These are phyloP conservation scores for Nadsonia fulvescens DNA, from an alignment of 805 yeast species.

Conservation along the genomic window DNA sequence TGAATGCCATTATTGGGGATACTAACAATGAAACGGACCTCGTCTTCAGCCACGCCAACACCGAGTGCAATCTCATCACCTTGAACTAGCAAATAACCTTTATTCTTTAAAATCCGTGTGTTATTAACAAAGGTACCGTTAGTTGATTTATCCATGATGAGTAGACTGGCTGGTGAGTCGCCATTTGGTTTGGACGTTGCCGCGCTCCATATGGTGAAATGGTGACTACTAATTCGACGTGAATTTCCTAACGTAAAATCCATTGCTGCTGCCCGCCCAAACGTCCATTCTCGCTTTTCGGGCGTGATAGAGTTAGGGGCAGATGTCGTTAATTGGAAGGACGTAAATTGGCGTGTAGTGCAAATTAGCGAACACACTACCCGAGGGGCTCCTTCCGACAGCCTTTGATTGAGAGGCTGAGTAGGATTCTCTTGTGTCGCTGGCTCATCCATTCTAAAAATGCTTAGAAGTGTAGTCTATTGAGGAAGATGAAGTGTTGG, in stretches of 20 bases:
- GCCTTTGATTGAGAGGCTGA: too few relatives aligned
- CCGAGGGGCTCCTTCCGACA: too few relatives aligned
- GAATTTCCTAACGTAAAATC: constrained; percentile 1
- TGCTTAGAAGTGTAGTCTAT: too few relatives aligned
- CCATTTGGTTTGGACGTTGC: constrained; percentile 4
- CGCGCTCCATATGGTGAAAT: constrained; percentile 1
- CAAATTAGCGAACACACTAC: too few relatives aligned
- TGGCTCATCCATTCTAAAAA: too few relatives aligned
- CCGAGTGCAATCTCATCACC: constrained; percentile 93
- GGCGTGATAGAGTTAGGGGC: too few relatives aligned
- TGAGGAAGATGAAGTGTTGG: too few relatives aligned
- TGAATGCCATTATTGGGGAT: constrained; percentile 20
- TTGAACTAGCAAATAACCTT: constrained; percentile 65
- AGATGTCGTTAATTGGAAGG: too few relatives aligned
- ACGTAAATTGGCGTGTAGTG: too few relatives aligned
- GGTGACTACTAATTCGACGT: constrained; percentile 3
- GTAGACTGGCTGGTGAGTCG: constrained; percentile 16
- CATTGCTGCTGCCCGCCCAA: constrained; percentile 3
- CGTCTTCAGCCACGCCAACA: constrained; percentile 61
- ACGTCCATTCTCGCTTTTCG: too few relatives aligned
- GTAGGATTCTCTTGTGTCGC: too few relatives aligned
- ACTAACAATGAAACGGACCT: constrained; percentile 29
- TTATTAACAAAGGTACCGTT: constrained; percentile 86
- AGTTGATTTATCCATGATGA: constrained; percentile 66
- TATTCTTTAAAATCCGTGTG: constrained; percentile 50